Evolutionary conservation across 306 rosid species (phyloP).

Genomic region (Begonia peltatifolia): DNA sequence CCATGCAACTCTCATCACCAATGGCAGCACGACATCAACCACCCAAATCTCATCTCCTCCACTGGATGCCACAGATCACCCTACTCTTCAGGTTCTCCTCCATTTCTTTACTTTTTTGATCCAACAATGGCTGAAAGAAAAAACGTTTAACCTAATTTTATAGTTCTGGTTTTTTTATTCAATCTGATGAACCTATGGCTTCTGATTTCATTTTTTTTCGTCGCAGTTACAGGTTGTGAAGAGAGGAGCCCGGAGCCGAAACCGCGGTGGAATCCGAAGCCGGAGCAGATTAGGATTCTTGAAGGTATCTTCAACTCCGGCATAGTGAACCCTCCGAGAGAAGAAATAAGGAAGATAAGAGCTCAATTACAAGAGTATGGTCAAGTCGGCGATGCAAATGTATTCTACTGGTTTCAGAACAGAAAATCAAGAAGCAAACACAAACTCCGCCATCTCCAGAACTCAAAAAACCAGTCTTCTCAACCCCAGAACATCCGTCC

Average conservation of each 20-base stretch:
- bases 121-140: no score
- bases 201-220: no score
- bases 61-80: constrained; percentile 47
- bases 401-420: constrained; percentile 96
- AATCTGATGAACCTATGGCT: not conserved
- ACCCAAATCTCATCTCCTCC: constrained; percentile 49
- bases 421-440: constrained; percentile 93
- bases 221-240: constrained; percentile 32
- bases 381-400: constrained; percentile 94
- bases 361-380: constrained; percentile 88
- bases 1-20: constrained; percentile 84
- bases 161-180: not conserved
- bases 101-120: not conserved
- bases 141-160: not conserved
- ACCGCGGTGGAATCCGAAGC: constrained; percentile 94
- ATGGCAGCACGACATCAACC: constrained; percentile 81
- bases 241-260: constrained; percentile 92
- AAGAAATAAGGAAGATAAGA: constrained; percentile 81
- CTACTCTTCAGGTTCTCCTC: constrained; percentile 32
- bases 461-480: constrained; percentile 30
- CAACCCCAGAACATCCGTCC: constrained; percentile 12
- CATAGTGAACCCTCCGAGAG: constrained; percentile 92
- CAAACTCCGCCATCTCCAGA: constrained; percentile 82
- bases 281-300: constrained; percentile 80
- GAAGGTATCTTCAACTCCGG: constrained; percentile 96